Conservation (phyloP, 1,139 yeast species). For the Candida pseudoviswanathii region DNA sequence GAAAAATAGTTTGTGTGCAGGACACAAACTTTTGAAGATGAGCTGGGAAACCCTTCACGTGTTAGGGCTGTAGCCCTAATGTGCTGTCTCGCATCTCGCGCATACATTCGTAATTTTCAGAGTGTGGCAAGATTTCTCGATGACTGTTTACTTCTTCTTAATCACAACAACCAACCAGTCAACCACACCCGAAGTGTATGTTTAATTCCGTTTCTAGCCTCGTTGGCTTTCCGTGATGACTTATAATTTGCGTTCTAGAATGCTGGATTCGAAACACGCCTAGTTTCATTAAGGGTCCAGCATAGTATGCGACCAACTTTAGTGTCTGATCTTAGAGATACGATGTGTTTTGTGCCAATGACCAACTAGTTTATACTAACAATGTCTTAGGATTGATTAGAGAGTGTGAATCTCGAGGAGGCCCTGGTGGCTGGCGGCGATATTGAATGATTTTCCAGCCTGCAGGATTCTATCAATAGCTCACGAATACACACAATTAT, state of each 20-base stretch:
- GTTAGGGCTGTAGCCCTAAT: conserved; percentile 12
- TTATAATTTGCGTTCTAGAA: conserved; percentile 57
- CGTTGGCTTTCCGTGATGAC: conserved; percentile 37
- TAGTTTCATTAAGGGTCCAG: conserved; percentile 42
- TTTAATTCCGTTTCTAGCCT: not conserved
- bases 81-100: not conserved
- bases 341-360: not conserved
- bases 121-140: not conserved
- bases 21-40: not conserved
- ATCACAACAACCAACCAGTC: not conserved
- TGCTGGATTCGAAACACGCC: conserved; percentile 46
- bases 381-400: not conserved
- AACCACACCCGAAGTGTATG: conserved; percentile 1
- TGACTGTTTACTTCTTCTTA: not conserved
- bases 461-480: too few relatives aligned
- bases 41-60: conserved; percentile 2
- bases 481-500: too few relatives aligned
- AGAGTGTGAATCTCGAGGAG: not conserved
- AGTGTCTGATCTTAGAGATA: conserved; percentile 13
- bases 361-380: conserved; percentile 1
- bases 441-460: too few relatives aligned
- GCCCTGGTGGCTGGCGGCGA: not conserved
- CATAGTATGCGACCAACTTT: conserved; percentile 47
- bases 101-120: not conserved
- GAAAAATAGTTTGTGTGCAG: not conserved